phyloP scores from a whole-genome alignment of 2,329 filamentous ascomycete genomes.

The Ophiocordyceps australis region DNA sequence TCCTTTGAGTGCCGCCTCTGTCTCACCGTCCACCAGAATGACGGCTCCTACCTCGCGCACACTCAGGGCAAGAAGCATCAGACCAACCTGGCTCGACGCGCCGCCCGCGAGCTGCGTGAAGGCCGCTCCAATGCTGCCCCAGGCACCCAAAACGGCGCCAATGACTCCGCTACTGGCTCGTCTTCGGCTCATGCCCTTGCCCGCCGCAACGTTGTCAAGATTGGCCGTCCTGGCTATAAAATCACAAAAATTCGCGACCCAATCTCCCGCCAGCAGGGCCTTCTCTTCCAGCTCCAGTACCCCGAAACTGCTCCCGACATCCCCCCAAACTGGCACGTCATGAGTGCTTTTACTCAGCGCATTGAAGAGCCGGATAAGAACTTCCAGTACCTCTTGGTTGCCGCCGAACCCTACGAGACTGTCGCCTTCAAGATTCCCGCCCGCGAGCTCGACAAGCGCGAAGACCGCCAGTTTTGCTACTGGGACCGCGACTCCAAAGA shows the following conservation, averaged over 20 bases:
- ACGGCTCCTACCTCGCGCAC: slow-evolving; percentile 95
- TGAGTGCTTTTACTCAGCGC: slow-evolving; percentile 94
- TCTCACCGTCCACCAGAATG: slow-evolving; percentile 94
- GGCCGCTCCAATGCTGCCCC: too few species aligned
- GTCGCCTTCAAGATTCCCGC: slow-evolving; percentile 93
- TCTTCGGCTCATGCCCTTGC: slow-evolving; percentile 54
- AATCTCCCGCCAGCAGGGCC: slow-evolving; percentile 68
- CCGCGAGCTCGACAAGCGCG: slow-evolving; percentile 75
- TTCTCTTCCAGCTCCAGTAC: slow-evolving; percentile 94
- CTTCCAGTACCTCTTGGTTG: slow-evolving; percentile 88
- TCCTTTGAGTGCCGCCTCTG: slow-evolving; percentile 96
- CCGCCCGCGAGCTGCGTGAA: slow-evolving; percentile 87
- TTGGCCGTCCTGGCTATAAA: slow-evolving; percentile 89
- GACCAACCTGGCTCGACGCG: slow-evolving; percentile 88
- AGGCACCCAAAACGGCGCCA: slow-evolving; percentile 48
- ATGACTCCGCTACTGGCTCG: slow-evolving; percentile 50
- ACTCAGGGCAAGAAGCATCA: slow-evolving; percentile 98
- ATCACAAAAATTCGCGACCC: slow-evolving; percentile 93
- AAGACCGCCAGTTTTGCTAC: slow-evolving; percentile 82
- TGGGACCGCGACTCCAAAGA: slow-evolving; percentile 93
- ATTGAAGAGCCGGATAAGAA: slow-evolving; percentile 87
- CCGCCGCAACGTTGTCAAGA: slow-evolving; percentile 80
- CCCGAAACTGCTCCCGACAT: slow-evolving; percentile 69
- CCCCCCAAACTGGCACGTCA: slow-evolving; percentile 76
- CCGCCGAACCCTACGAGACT: slow-evolving; percentile 95